Percentiles rank a stretch among this genome's conserved stretches.
Conservation (phyloP, 2,329 filamentous ascomycete genomes). For the Ceratocystis lukuohia region DNA sequence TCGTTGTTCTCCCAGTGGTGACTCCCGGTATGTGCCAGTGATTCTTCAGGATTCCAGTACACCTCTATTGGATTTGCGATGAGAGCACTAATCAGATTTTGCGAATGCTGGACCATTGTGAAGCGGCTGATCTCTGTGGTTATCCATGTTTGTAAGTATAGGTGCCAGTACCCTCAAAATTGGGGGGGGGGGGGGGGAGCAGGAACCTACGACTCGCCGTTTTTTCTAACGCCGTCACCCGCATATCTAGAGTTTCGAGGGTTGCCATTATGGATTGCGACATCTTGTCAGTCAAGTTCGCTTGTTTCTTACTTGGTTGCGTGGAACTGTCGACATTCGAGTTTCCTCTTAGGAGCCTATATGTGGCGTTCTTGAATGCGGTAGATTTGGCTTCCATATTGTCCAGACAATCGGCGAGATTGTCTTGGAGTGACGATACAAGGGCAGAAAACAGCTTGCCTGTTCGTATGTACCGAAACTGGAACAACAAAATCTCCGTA, state of each 20-base stretch:
- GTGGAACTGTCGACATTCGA: not conserved
- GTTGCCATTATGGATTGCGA: conserved; percentile 25
- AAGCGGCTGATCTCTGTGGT: conserved; percentile 17
- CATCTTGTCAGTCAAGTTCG: conserved; percentile 36
- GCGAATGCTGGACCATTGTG: conserved; percentile 10
- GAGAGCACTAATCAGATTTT: conserved; percentile 8
- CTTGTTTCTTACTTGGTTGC: conserved; percentile 26
- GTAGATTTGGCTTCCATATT: conserved; percentile 8
- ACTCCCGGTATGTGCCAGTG: not conserved
- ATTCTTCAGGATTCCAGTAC: conserved; percentile 23
- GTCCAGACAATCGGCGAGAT: conserved; percentile 9
- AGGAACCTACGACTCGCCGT: conserved; percentile 5
- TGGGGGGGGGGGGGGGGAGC: not conserved
- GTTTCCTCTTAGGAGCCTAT: not conserved
- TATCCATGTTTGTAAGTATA: not conserved
- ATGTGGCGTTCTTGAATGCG: conserved; percentile 2
- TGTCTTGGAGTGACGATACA: conserved; percentile 1
- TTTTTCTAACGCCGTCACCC: conserved; percentile 12
- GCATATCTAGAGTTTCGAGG: conserved; percentile 13
- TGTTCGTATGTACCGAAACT: conserved; percentile 13
- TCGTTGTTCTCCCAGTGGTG: conserved; percentile 19
- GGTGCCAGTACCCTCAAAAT: not conserved
- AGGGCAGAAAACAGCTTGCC: conserved; percentile 15
- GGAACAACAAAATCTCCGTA: conserved; percentile 11
- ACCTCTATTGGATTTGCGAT: conserved; percentile 21